A percentile compares a stretch with the other conserved stretches of the same genome.
phyloP scores from a whole-genome alignment of 2,329 filamentous ascomycete species.

The Setomelanomma holmii region DNA sequence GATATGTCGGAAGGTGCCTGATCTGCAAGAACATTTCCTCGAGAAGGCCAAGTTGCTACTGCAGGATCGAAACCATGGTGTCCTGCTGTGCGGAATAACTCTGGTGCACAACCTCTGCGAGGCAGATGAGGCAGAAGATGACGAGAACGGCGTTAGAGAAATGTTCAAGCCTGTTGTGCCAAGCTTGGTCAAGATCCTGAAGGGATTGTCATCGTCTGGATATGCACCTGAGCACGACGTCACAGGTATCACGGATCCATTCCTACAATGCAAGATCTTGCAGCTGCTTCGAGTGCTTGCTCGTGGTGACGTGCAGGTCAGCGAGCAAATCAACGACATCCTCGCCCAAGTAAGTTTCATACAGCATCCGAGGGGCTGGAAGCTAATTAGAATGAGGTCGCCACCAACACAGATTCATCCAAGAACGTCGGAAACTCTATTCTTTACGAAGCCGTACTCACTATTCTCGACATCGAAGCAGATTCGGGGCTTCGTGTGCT shows the following conservation, averaged over 20 bases:
- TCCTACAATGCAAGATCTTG: conserved; percentile 95
- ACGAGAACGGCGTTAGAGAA: conserved; percentile 88
- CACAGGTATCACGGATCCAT: conserved; percentile 96
- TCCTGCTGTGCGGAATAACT: conserved; percentile 89
- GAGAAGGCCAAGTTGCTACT: conserved; percentile 90
- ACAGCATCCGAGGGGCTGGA: neutral
- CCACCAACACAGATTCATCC: conserved; percentile 95
- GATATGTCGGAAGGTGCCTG: conserved; percentile 97
- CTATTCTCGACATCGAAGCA: conserved; percentile 96
- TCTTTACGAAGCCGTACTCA: conserved; percentile 94
- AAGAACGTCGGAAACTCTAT: conserved; percentile 99
- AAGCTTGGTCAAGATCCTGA: conserved; percentile 85
- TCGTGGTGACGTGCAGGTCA: conserved; percentile 83
- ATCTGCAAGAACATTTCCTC: conserved; percentile 94
- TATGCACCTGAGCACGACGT: conserved; percentile 99
- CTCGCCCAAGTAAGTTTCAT: conserved; percentile 70
- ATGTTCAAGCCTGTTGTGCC: conserved; percentile 89
- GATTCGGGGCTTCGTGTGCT: conserved; percentile 93
- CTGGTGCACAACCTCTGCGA: conserved; percentile 92
- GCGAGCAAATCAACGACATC: conserved; percentile 98
- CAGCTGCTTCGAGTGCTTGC: conserved; percentile 84
- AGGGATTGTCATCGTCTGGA: conserved; percentile 90
- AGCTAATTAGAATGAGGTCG: conserved; percentile 63
- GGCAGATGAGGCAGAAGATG: conserved; percentile 89
- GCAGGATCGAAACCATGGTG: conserved; percentile 93